A percentile compares a stretch with the other conserved stretches of the same genome.
These are phyloP conservation scores for Candida manassasensis DNA, from an alignment of 805 yeast species.

Conservation along the genomic window DNA sequence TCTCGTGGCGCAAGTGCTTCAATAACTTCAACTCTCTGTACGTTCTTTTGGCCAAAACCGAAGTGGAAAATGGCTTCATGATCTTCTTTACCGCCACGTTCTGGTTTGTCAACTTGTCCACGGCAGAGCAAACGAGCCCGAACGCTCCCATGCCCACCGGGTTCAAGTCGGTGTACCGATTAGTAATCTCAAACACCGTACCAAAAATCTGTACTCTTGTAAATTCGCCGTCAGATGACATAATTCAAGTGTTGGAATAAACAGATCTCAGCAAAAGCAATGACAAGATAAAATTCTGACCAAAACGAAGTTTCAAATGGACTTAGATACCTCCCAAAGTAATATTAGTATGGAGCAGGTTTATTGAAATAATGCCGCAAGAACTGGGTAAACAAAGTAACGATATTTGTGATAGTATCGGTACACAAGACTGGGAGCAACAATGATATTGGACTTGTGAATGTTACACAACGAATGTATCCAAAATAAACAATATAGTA, in stretches of 20 bases:
- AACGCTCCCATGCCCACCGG: constrained; percentile 99
- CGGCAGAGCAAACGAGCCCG: constrained; percentile 95
- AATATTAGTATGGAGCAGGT: too few species aligned
- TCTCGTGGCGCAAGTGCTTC: constrained; percentile 92
- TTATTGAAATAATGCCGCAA: too few species aligned
- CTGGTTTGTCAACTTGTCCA: constrained; percentile 83
- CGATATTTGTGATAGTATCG: too few species aligned
- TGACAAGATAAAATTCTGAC: too few species aligned
- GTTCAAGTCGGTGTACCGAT: constrained; percentile 82
- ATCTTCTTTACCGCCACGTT: constrained; percentile 96
- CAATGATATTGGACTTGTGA: too few species aligned
- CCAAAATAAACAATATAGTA: too few species aligned
- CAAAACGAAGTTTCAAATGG: too few species aligned
- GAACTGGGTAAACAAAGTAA: too few species aligned
- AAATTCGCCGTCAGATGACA: constrained; percentile 43
- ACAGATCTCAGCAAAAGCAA: too few species aligned
- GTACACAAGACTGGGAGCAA: too few species aligned
- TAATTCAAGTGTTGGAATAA: constrained; percentile 8
- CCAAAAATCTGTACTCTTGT: constrained; percentile 89
- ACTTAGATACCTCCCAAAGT: too few species aligned
- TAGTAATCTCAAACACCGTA: constrained; percentile 90
- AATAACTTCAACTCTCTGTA: constrained; percentile 91
- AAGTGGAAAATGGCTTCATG: constrained; percentile 94
- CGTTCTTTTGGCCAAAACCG: constrained; percentile 93
- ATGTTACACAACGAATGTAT: too few species aligned